Percentiles rank a stretch among this genome's conserved stretches.
phyloP scores from a whole-genome alignment of 2,329 filamentous ascomycete species.

The Penicillium sp. region DNA sequence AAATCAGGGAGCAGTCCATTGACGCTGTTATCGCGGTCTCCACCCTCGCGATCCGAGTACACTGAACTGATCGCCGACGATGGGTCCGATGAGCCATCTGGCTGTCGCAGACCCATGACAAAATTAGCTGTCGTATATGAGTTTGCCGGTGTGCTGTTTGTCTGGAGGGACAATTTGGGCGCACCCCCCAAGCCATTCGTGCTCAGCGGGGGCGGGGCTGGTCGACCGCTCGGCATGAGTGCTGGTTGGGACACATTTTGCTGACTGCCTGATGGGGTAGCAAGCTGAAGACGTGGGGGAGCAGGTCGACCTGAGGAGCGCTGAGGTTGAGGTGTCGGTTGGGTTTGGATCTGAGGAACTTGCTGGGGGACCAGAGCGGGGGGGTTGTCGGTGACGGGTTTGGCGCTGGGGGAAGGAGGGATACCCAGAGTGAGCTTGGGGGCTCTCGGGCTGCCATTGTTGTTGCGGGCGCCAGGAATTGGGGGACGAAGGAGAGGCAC shows the following conservation, averaged over 20 bases:
- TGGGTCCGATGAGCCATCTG: slow-evolving; percentile 72
- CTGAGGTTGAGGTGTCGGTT: slow-evolving; percentile 63
- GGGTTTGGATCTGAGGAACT: slow-evolving; percentile 35
- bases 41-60: slow-evolving; percentile 77
- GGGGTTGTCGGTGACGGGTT: slow-evolving; percentile 63
- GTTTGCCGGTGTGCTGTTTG: slow-evolving; percentile 79
- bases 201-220: slow-evolving; percentile 59
- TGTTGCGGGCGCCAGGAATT: slow-evolving; percentile 68
- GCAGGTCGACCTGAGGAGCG: slow-evolving; percentile 55
- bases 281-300: slow-evolving; percentile 78
- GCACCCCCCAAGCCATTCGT: slow-evolving; percentile 76
- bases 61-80: slow-evolving; percentile 84
- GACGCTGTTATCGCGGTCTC: slow-evolving; percentile 79
- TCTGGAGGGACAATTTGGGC: slow-evolving; percentile 74
- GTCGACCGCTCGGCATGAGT: slow-evolving; percentile 53
- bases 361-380: slow-evolving; percentile 36
- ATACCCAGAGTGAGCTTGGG: slow-evolving; percentile 87
- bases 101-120: slow-evolving; percentile 66
- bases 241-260: slow-evolving; percentile 68
- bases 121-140: slow-evolving; percentile 83
- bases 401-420: slow-evolving; percentile 79
- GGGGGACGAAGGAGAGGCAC: slow-evolving; percentile 81
- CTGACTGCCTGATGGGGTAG: slow-evolving; percentile 79
- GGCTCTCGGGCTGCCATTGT: slow-evolving; percentile 62
- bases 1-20: slow-evolving; percentile 75